Conservation (phyloP, 768 basidiomycete genomes). For the Pleurotus citrinopileatus region DNA sequence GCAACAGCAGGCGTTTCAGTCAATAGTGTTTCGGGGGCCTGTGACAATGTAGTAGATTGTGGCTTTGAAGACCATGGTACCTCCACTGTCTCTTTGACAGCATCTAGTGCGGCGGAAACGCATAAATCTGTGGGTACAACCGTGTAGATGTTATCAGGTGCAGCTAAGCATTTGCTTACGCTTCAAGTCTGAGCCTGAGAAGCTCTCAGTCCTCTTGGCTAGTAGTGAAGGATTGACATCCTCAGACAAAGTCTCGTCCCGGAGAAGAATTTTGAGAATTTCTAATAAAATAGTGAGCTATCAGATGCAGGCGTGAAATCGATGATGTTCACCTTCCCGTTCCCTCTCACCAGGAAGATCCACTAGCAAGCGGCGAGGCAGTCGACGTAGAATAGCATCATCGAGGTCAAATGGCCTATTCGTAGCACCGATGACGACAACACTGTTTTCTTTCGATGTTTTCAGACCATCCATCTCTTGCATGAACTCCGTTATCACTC, state of each 20-base stretch:
- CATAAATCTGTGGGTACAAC: slow-evolving; percentile 67
- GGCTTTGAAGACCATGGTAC: slow-evolving; percentile 64
- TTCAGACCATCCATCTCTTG: slow-evolving; percentile 95
- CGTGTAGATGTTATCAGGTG: slow-evolving; percentile 12
- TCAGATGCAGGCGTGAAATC: neutral
- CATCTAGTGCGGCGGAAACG: slow-evolving; percentile 88
- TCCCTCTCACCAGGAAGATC: slow-evolving; percentile 88
- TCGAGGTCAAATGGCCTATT: slow-evolving; percentile 90
- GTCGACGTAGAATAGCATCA: slow-evolving; percentile 85
- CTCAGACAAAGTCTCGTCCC: slow-evolving; percentile 68
- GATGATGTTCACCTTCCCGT: slow-evolving; percentile 60
- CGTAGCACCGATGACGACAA: slow-evolving; percentile 92
- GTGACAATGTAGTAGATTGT: neutral
- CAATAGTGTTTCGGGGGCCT: no score
- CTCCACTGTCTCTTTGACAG: slow-evolving; percentile 80
- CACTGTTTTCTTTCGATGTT: slow-evolving; percentile 71
- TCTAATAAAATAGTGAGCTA: slow-evolving; percentile 39
- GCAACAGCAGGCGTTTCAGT: slow-evolving; percentile 8
- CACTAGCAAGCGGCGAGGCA: slow-evolving; percentile 83
- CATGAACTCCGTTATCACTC: slow-evolving; percentile 91
- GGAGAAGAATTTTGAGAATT: slow-evolving; percentile 82
- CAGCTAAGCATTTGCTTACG: slow-evolving; percentile 49
- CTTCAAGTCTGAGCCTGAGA: slow-evolving; percentile 94
- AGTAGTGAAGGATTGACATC: slow-evolving; percentile 62
- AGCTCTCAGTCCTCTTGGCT: slow-evolving; percentile 75